phyloP scores from a whole-genome alignment of 1,139 yeast genomes.

The Zygoascus meyerae region DNA sequence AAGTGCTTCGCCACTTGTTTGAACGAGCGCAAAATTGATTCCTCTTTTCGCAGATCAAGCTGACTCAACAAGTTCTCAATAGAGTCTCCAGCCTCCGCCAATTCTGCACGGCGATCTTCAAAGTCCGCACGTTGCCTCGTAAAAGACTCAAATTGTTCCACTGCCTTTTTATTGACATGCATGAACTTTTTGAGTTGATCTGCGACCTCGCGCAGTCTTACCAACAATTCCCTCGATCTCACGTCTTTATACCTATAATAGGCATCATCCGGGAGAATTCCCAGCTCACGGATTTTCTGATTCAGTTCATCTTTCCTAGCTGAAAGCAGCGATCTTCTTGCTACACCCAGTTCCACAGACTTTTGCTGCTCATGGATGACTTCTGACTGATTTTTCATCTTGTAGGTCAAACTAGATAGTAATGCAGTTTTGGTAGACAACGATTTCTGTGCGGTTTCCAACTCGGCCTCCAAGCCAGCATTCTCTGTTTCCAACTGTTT shows the following conservation, averaged over 20 bases:
- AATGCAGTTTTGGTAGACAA: slow-evolving; percentile 5
- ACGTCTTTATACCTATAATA: slow-evolving; percentile 45
- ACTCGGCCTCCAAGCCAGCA: slow-evolving; percentile 1
- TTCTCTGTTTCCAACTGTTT: slow-evolving; percentile 32
- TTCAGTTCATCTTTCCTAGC: slow-evolving; percentile 68
- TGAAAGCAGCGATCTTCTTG: slow-evolving; percentile 56
- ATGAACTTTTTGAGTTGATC: slow-evolving; percentile 56
- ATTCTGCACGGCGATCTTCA: slow-evolving; percentile 54
- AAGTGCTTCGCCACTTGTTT: slow-evolving; percentile 70
- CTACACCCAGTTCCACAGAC: slow-evolving; percentile 57
- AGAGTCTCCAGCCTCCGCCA: slow-evolving; percentile 64
- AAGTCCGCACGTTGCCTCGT: slow-evolving; percentile 67
- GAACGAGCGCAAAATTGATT: slow-evolving; percentile 76
- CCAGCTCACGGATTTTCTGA: slow-evolving; percentile 71
- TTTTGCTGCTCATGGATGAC: slow-evolving; percentile 56
- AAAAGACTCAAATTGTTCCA: slow-evolving; percentile 76
- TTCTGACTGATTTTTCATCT: slow-evolving; percentile 24
- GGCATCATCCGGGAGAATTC: slow-evolving; percentile 84
- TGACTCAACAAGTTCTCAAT: slow-evolving; percentile 69
- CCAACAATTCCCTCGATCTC: slow-evolving; percentile 49
- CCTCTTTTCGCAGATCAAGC: slow-evolving; percentile 71
- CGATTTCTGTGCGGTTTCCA: slow-evolving; percentile 1
- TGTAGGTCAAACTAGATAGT: slow-evolving; percentile 19
- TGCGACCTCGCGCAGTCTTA: slow-evolving; percentile 51
- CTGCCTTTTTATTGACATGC: slow-evolving; percentile 85